phyloP scores from a whole-genome alignment of 2,329 filamentous ascomycete genomes.

The Teratosphaeriaceae sp. region DNA sequence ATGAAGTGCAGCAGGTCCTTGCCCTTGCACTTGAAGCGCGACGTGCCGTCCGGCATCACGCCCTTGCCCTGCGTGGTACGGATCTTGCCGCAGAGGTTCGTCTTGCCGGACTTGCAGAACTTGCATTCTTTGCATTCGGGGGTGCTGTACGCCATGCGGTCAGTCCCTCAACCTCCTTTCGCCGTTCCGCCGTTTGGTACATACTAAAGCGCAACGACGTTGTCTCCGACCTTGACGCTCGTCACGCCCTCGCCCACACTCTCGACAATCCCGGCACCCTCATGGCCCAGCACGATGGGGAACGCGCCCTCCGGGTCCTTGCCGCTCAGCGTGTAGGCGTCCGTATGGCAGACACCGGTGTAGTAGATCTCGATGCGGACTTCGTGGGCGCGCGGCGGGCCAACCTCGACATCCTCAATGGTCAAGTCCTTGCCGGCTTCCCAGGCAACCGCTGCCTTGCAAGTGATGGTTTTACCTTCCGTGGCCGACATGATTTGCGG shows the following conservation, averaged over 20 bases:
- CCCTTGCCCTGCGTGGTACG: conserved; percentile 92
- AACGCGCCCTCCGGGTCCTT: conserved; percentile 97
- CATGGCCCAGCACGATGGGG: conserved; percentile 81
- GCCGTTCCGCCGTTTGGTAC: too few species aligned
- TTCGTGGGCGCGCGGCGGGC: conserved; percentile 81
- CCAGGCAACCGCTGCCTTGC: conserved; percentile 89
- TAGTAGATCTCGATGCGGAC: conserved; percentile 96
- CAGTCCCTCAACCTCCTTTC: too few species aligned
- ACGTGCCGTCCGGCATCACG: conserved; percentile 95
- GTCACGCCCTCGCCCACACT: conserved; percentile 93
- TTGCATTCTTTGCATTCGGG: conserved; percentile 98
- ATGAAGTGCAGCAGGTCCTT: conserved; percentile 97
- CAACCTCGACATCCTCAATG: conserved; percentile 90
- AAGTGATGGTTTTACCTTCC: conserved; percentile 78
- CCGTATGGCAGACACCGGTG: conserved; percentile 98
- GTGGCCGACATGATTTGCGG: conserved; percentile 28
- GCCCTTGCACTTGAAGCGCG: conserved; percentile 89
- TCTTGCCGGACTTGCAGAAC: conserved; percentile 99
- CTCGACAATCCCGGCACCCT: conserved; percentile 87
- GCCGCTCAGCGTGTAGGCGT: conserved; percentile 80
- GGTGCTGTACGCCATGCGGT: conserved; percentile 54
- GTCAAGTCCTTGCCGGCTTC: conserved; percentile 84
- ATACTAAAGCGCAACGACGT: conserved; percentile 83
- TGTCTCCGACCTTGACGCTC: conserved; percentile 86
- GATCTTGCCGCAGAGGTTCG: conserved; percentile 98